Evolutionary conservation across 768 basidiomycete genomes (phyloP).

Genomic region (Pulveroboletus frians): DNA sequence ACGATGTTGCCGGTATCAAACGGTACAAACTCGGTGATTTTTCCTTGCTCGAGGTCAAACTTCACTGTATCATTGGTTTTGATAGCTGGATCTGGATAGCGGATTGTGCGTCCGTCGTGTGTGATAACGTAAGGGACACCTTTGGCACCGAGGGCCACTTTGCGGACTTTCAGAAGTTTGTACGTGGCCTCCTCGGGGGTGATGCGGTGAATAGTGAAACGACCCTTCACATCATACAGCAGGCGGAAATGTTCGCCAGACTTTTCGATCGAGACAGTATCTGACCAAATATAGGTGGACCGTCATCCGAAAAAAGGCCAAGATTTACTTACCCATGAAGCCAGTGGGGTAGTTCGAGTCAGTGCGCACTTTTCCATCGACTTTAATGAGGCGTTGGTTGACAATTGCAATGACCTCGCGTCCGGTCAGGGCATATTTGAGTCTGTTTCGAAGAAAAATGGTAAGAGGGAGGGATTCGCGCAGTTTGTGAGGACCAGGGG

Average conservation of each 20-base stretch:
- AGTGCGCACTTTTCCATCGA: slow-evolving; percentile 97
- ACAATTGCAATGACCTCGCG: slow-evolving; percentile 95
- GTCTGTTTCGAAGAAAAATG: slow-evolving; percentile 96
- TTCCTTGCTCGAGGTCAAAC: slow-evolving; percentile 91
- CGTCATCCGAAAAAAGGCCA: background rate
- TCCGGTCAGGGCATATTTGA: slow-evolving; percentile 97
- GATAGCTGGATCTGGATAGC: slow-evolving; percentile 96
- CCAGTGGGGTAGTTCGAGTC: slow-evolving; percentile 96
- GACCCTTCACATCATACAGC: slow-evolving; percentile 98
- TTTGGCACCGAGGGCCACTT: slow-evolving; percentile 85
- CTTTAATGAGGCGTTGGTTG: slow-evolving; percentile 95
- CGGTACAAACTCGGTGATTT: slow-evolving; percentile 88
- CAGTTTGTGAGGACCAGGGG: slow-evolving; percentile 98
- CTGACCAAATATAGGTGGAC: slow-evolving; percentile 35
- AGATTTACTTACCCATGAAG: slow-evolving; percentile 79
- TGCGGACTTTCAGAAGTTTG: slow-evolving; percentile 94
- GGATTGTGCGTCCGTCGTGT: slow-evolving; percentile 99
- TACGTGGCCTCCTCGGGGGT: slow-evolving; percentile 94
- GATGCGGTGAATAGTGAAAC: slow-evolving; percentile 99
- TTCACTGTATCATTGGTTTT: slow-evolving; percentile 96
- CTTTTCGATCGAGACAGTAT: slow-evolving; percentile 96
- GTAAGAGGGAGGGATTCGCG: slow-evolving; percentile 96
- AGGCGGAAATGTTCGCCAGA: slow-evolving; percentile 99
- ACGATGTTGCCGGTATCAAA: slow-evolving; percentile 98
- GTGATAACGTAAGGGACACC: slow-evolving; percentile 97